Evolutionary conservation across 164 flowering plant species (phyloP).

Genomic region (Stephania yunnanensis): DNA sequence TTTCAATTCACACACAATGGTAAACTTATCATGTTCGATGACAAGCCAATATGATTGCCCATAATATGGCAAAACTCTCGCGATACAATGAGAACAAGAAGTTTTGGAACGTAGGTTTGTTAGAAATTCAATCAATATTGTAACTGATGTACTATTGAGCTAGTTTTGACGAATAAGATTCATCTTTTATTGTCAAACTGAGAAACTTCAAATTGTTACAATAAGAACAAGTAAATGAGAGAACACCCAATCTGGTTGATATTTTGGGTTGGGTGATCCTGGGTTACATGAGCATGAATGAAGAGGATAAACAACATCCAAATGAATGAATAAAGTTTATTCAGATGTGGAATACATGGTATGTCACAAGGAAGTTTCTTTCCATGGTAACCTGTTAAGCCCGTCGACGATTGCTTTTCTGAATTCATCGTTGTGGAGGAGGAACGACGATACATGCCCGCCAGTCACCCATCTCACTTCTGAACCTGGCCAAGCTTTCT

Average conservation of each 20-base stretch:
- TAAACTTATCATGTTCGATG: too few relatives aligned
- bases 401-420: constrained; percentile 83
- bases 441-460: constrained; percentile 91
- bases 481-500: constrained; percentile 98
- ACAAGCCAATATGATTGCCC: too few relatives aligned
- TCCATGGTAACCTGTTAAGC: constrained; percentile 69
- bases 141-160: too few relatives aligned
- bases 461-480: constrained; percentile 99
- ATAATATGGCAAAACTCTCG: too few relatives aligned
- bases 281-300: constrained; percentile 14
- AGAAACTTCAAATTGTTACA: neutral
- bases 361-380: constrained; percentile 39
- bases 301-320: neutral
- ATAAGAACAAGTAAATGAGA: neutral
- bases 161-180: too few relatives aligned
- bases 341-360: neutral
- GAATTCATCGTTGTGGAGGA: constrained; percentile 82
- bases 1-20: too few relatives aligned
- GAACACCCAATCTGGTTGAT: neutral
- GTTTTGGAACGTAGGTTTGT: too few relatives aligned
- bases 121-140: too few relatives aligned
- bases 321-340: constrained; percentile 5
- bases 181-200: neutral
- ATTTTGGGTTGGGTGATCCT: neutral
- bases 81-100: too few relatives aligned